Conservation (phyloP, 371 early-diverging fungal genomes). For the Lichtheimia ramosa region DNA sequence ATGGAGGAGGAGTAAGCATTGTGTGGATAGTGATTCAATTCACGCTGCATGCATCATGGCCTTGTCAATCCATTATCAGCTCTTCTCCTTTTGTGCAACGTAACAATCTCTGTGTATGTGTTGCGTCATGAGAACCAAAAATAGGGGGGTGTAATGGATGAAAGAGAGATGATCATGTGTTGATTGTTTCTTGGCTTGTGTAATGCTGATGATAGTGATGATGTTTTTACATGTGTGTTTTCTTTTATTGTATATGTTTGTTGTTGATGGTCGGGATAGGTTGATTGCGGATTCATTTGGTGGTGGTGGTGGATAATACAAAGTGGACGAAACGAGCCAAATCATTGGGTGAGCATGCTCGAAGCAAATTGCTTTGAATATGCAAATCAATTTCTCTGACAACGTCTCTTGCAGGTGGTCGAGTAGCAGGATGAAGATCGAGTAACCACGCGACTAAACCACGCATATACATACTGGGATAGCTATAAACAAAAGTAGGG, state of each 20-base stretch:
- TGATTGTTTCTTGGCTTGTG: too few relatives aligned
- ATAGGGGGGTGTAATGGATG: too few relatives aligned
- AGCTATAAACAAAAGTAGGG: constrained; percentile 46
- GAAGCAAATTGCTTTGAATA: constrained; percentile 36
- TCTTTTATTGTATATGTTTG: not conserved
- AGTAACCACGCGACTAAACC: constrained; percentile 51
- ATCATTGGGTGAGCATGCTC: constrained; percentile 32
- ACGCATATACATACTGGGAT: constrained; percentile 50
- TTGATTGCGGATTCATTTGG: not conserved
- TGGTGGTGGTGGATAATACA: constrained; percentile 28
- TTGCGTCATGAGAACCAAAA: too few relatives aligned
- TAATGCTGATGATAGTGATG: not conserved
- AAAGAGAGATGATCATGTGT: too few relatives aligned
- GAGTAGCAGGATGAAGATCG: constrained; percentile 37
- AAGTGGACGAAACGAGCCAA: constrained; percentile 40
- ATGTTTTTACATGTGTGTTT: not conserved
- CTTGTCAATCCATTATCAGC: too few relatives aligned
- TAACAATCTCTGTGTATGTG: too few relatives aligned
- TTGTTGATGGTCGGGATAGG: not conserved
- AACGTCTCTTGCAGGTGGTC: constrained; percentile 44
- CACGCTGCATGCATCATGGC: too few relatives aligned
- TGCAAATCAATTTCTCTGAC: constrained; percentile 43
- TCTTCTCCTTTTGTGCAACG: too few relatives aligned
- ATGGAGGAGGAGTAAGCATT: too few relatives aligned
- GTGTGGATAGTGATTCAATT: too few relatives aligned